Percentiles rank a stretch among this genome's conserved stretches.
These are phyloP conservation scores for Mycena sp. DNA, from an alignment of 1,284 basidiomycete species.

Conservation along the genomic window DNA sequence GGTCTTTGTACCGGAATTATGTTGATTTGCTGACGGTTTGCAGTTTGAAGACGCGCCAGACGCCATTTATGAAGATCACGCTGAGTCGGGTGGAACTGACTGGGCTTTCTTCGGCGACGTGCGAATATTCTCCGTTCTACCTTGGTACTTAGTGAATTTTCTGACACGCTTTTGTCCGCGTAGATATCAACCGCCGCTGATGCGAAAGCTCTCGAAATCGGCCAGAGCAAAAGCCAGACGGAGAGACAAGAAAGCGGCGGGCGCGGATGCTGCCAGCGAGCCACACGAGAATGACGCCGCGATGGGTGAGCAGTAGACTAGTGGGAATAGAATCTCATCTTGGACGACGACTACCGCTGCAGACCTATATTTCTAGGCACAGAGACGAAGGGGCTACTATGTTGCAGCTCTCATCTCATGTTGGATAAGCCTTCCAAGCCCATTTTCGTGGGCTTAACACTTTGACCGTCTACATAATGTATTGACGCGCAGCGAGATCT, in stretches of 20 bases:
- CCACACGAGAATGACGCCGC: too few species aligned
- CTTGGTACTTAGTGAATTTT: background rate
- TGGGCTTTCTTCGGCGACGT: conserved; percentile 63
- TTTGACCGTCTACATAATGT: too few species aligned
- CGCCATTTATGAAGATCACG: conserved; percentile 81
- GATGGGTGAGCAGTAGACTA: too few species aligned
- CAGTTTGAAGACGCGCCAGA: conserved; percentile 68
- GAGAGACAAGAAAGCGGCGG: conserved; percentile 42
- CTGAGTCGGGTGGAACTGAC: conserved; percentile 63
- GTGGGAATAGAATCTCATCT: too few species aligned
- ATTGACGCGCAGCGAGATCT: too few species aligned
- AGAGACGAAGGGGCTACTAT: too few species aligned
- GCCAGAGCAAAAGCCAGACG: conserved; percentile 66
- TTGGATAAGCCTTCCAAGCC: too few species aligned
- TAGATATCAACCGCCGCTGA: conserved; percentile 66
- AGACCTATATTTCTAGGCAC: too few species aligned
- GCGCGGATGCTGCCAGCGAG: too few species aligned
- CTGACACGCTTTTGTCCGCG: background rate
- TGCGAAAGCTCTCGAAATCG: conserved; percentile 64
- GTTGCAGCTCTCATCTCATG: too few species aligned
- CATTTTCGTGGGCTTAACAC: too few species aligned
- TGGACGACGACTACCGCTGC: too few species aligned
- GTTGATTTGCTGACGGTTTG: background rate
- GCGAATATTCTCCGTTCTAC: conserved; percentile 39
- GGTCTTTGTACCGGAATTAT: conserved; percentile 39